Conservation (phyloP, 805 yeast species). For the Tetrapisispora pingtungensis region DNA sequence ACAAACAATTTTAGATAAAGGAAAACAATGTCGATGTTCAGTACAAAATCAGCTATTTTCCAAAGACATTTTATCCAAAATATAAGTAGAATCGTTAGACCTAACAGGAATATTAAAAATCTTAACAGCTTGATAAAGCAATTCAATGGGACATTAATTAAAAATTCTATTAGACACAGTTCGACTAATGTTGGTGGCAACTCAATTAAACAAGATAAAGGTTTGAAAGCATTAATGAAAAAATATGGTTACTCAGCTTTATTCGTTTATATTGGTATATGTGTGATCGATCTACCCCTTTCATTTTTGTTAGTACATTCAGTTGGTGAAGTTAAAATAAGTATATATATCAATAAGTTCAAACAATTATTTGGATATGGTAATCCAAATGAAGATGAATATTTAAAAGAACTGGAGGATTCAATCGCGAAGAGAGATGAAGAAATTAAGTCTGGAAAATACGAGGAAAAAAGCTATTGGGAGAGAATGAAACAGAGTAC, state of each 20-base stretch:
- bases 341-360: constrained; percentile 50
- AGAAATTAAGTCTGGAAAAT: constrained; percentile 5
- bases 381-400: constrained; percentile 33
- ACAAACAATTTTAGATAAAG: neutral
- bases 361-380: constrained; percentile 58
- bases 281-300: constrained; percentile 69
- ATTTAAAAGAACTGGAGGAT: constrained; percentile 28
- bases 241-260: constrained; percentile 89
- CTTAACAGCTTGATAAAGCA: neutral
- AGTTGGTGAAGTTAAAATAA: constrained; percentile 74
- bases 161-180: constrained; percentile 5
- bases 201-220: constrained; percentile 12
- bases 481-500: constrained; percentile 28
- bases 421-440: constrained; percentile 12
- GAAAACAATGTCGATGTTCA: neutral
- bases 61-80: neutral
- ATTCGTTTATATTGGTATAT: constrained; percentile 70
- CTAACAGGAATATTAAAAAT: neutral
- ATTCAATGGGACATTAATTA: neutral
- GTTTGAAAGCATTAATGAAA: constrained; percentile 54
- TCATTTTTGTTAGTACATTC: constrained; percentile 79
- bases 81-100: neutral
- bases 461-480: constrained; percentile 17
- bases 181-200: constrained; percentile 3
- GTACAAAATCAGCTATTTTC: neutral